Base-by-base conservation (phyloP, 495 filamentous ascomycete genomes). In the Aspergillus haitiensis region DNA sequence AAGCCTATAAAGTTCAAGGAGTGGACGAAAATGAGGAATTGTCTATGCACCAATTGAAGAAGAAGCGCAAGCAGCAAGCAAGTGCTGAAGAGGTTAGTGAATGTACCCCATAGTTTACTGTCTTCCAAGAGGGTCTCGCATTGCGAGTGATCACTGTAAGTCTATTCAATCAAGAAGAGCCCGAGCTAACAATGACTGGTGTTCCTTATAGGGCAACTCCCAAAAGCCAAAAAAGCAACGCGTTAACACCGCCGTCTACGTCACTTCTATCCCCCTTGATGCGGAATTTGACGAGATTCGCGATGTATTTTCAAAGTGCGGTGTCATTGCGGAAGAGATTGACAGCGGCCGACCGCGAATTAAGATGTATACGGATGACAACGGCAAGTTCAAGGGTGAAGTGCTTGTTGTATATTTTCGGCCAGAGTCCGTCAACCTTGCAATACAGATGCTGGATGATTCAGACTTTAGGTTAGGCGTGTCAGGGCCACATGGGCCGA, bases 401-500 rank as follows among this genome's bases (percentile, higher is more conserved):
- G 92, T 89, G 7, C 81, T 98, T 12, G 80, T 99, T 35, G 90
- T 98, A 36, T 99, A 92, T 75, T 96, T 97, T 81, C 89, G 93
- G 57, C 87, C 92, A 0, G 91, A 97, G 71, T 92, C 88, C 21
- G 93, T 99, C 64, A 78, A 88, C 15, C 83, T 96, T 64, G 95
- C 95, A 6, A 90, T 97, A 59, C 86, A 91, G 74, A 85, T 97
- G 79, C 83, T 95, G 12, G 93, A 99, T 71, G 95, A 97, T 64
- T 88, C 89, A 6, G 84, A 93, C 51, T 92, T 98, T 67, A 80
- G 93, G 48, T 75, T 89, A 54, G 84, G 87, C 0, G 64, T 79
- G 3, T 70, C 70, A 8, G 80, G 78, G 1, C 69, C 80, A 7
- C 75, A 69, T 34, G 85, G 84, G 1, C 84, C 80, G 36, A 96